These are phyloP conservation scores for Balansia obtecta DNA, from an alignment of 2,329 filamentous ascomycete genomes.

Conservation along the genomic window DNA sequence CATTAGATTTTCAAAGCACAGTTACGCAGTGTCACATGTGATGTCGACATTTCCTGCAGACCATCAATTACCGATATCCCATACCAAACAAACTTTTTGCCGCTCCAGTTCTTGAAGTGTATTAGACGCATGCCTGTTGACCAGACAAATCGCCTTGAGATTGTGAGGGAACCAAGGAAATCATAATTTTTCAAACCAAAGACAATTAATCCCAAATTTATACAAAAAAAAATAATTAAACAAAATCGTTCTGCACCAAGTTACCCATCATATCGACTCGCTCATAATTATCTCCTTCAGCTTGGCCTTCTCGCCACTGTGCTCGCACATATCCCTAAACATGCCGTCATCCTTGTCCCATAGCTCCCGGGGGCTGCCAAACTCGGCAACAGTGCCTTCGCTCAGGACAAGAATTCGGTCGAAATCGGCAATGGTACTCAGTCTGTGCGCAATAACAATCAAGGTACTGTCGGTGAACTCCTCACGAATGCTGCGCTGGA, in stretches of 20 bases:
- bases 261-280: conserved; percentile 1
- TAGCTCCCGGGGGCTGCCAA: conserved; percentile 49
- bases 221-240: not conserved
- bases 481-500: conserved; percentile 60
- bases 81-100: too few species aligned
- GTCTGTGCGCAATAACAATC: conserved; percentile 62
- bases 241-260: not conserved
- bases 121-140: too few species aligned
- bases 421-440: conserved; percentile 68
- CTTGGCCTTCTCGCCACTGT: conserved; percentile 46
- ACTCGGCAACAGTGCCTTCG: conserved; percentile 56
- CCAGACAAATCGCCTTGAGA: too few species aligned
- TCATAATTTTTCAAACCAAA: not conserved
- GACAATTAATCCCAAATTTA: not conserved
- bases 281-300: conserved; percentile 33
- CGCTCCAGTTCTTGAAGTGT: too few species aligned
- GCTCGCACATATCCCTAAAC: conserved; percentile 51
- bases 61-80: too few species aligned
- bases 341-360: conserved; percentile 40
- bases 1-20: too few species aligned
- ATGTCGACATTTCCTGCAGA: too few species aligned
- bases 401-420: conserved; percentile 61
- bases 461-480: conserved; percentile 59
- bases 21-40: too few species aligned
- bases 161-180: not conserved